These are phyloP conservation scores for Psilocybe sp. DNA, from an alignment of 768 basidiomycete species.

Conservation along the genomic window DNA sequence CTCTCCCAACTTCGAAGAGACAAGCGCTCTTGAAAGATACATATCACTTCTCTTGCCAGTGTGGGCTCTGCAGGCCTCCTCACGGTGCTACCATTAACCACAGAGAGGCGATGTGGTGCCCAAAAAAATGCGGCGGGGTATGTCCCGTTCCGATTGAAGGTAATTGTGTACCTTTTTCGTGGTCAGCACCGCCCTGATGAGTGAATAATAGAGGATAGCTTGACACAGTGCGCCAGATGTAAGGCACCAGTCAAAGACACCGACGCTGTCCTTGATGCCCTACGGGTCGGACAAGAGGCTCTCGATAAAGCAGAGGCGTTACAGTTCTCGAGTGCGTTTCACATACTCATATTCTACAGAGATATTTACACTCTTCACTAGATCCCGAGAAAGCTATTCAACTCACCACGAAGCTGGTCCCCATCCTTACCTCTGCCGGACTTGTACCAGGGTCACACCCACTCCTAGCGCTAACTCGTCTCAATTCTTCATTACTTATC, in stretches of 20 bases:
- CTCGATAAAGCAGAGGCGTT: constrained; percentile 67
- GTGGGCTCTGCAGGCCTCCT: constrained; percentile 48
- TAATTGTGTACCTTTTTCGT: constrained; percentile 20
- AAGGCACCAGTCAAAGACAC: constrained; percentile 43
- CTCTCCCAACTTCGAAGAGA: constrained; percentile 56
- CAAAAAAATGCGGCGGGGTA: constrained; percentile 62
- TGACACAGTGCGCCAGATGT: constrained; percentile 56
- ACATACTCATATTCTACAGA: neutral
- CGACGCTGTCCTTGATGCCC: constrained; percentile 57
- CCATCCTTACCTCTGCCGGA: constrained; percentile 56
- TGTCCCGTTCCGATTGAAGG: constrained; percentile 64
- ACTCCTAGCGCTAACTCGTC: constrained; percentile 68
- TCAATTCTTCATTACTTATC: constrained; percentile 68
- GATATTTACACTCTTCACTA: constrained; percentile 20
- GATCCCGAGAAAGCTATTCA: constrained; percentile 57
- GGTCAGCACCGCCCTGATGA: neutral
- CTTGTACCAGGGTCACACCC: constrained; percentile 73
- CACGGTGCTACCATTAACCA: constrained; percentile 45
- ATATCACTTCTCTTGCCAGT: constrained; percentile 78
- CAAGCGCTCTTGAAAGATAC: constrained; percentile 60
- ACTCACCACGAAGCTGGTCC: constrained; percentile 63
- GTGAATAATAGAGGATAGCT: constrained; percentile 37
- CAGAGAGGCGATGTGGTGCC: constrained; percentile 68
- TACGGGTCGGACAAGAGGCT: constrained; percentile 70
- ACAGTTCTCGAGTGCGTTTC: constrained; percentile 52